Percentiles rank a stretch among this genome's conserved stretches.
phyloP scores from a whole-genome alignment of 1,139 yeast species.

The Saccharomycopsis crataegensis region DNA sequence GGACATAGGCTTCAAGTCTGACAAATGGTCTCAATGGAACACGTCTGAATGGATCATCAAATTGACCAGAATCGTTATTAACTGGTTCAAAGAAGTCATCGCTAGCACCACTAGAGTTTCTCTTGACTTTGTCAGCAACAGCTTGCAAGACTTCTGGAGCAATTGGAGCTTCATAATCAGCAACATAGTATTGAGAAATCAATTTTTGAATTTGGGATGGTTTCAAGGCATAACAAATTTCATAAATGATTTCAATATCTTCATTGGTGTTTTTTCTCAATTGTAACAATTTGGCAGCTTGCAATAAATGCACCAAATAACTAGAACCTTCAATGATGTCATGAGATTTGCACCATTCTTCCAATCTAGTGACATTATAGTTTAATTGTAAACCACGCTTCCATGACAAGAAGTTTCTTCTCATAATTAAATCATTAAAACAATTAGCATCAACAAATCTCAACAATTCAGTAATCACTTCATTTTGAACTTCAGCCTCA shows the following conservation, averaged over 20 bases:
- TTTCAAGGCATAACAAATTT: constrained; percentile 87
- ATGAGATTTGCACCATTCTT: constrained; percentile 98
- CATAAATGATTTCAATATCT: constrained; percentile 89
- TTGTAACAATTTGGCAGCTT: constrained; percentile 90
- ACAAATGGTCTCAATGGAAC: constrained; percentile 81
- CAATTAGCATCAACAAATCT: constrained; percentile 89
- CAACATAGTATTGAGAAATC: constrained; percentile 81
- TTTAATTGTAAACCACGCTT: constrained; percentile 95
- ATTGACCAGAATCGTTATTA: constrained; percentile 61
- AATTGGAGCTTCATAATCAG: constrained; percentile 94
- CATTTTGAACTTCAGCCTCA: constrained; percentile 78
- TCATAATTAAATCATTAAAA: constrained; percentile 92
- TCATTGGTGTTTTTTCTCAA: constrained; percentile 83
- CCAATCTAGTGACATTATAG: constrained; percentile 91
- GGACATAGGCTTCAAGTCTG: constrained; percentile 92
- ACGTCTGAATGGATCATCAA: constrained; percentile 80
- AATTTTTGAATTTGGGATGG: constrained; percentile 93
- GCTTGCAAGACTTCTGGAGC: constrained; percentile 76
- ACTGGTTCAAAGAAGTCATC: constrained; percentile 62
- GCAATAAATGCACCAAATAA: constrained; percentile 80
- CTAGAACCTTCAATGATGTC: constrained; percentile 87
- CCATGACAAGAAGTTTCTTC: constrained; percentile 94
- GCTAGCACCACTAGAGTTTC: constrained; percentile 43
- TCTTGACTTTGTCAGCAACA: constrained; percentile 79
- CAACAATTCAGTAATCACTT: constrained; percentile 76